Evolutionary conservation across 2,329 filamentous ascomycete species (phyloP).

Genomic region (Herpotrichia juniperi): DNA sequence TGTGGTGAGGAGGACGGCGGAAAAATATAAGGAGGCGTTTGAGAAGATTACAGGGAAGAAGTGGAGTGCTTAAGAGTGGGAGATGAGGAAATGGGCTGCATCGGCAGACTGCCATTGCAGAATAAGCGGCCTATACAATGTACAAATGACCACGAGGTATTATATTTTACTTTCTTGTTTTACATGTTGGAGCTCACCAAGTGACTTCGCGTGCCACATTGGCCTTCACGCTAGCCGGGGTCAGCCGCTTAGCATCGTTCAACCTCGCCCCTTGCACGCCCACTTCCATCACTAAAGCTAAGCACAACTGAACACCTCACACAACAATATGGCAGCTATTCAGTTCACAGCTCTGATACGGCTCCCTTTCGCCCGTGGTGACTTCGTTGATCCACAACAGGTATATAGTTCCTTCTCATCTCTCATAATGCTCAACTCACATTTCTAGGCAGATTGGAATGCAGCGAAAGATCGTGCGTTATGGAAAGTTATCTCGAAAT

Average conservation of each 20-base stretch:
- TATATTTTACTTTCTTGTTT: no score
- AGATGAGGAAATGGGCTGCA: neutral
- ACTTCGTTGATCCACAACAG: slow-evolving; percentile 88
- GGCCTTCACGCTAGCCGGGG: neutral
- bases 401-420: slow-evolving; percentile 57
- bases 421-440: neutral
- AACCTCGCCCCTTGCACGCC: neutral
- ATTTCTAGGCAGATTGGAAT: slow-evolving; percentile 82
- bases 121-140: no score
- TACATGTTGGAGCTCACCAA: no score
- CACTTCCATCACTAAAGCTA: neutral
- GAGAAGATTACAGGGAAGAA: slow-evolving; percentile 65
- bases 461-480: slow-evolving; percentile 82
- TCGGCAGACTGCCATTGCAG: no score
- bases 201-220: no score
- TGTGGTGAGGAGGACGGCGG: slow-evolving; percentile 70
- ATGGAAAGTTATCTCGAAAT: slow-evolving; percentile 87
- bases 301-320: neutral
- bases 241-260: neutral
- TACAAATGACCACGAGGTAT: no score
- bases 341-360: slow-evolving; percentile 80
- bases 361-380: slow-evolving; percentile 84
- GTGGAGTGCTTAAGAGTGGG: neutral
- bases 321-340: slow-evolving; percentile 28
- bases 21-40: slow-evolving; percentile 79